Conservation (phyloP, 2,329 filamentous ascomycete species). For the Penicillium sclerotigenum region DNA sequence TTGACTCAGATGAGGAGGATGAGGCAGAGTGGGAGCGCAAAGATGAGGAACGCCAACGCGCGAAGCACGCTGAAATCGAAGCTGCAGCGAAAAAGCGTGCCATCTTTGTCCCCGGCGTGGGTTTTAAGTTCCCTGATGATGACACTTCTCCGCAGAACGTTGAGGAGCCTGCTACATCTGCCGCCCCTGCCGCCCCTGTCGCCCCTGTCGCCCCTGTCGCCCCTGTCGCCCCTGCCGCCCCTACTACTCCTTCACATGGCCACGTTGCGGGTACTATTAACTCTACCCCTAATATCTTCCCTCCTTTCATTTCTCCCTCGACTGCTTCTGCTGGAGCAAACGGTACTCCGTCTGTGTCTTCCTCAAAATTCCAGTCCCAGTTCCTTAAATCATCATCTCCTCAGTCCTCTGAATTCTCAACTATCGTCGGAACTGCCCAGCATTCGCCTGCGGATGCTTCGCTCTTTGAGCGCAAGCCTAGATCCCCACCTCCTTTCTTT, state of each 20-base stretch:
- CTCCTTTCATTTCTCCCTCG: neutral
- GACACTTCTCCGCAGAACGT: constrained; percentile 11
- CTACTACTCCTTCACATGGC: neutral
- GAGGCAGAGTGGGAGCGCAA: constrained; percentile 49
- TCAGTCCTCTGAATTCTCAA: neutral
- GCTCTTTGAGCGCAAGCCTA: neutral
- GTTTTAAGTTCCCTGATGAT: constrained; percentile 33
- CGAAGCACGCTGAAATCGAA: constrained; percentile 44
- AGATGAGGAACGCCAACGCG: constrained; percentile 46
- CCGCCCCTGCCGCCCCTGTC: neutral
- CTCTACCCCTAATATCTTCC: neutral
- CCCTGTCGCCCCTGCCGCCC: too few species aligned
- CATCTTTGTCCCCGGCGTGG: constrained; percentile 32
- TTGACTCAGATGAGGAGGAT: constrained; percentile 53
- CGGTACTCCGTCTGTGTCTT: neutral
- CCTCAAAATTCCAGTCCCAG: neutral
- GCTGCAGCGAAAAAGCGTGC: constrained; percentile 35
- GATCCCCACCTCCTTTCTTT: neutral
- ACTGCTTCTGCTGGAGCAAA: neutral
- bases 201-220: neutral
- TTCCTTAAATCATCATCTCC: neutral
- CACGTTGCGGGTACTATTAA: neutral
- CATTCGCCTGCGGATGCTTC: neutral
- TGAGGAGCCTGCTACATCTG: neutral
- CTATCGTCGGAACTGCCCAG: neutral